phyloP scores from a whole-genome alignment of 495 filamentous ascomycete genomes.

The Aspergillus indologenus region DNA sequence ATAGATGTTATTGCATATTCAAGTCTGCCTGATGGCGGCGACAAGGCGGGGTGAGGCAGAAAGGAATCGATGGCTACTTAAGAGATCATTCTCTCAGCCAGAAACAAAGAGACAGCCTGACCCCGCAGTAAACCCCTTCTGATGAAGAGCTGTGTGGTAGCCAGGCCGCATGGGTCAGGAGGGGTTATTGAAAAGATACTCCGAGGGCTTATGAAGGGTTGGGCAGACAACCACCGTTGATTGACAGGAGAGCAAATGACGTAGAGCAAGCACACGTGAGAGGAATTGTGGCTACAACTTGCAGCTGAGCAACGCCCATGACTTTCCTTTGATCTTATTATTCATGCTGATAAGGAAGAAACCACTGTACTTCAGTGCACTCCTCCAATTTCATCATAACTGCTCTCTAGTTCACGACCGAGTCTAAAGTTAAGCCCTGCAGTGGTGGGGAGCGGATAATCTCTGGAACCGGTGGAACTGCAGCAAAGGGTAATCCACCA shows the following conservation, averaged over 20 bases:
- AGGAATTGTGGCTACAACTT: not conserved
- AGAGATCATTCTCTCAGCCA: not conserved
- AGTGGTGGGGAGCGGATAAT: not conserved
- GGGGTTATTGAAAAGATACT: not conserved
- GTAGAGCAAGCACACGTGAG: not conserved
- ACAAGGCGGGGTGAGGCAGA: not conserved
- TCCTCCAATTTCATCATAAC: not conserved
- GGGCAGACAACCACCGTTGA: not conserved
- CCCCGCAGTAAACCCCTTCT: not conserved
- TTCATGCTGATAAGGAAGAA: not conserved
- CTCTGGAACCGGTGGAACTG: not conserved
- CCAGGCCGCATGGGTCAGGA: not conserved
- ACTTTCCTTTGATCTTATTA: not conserved
- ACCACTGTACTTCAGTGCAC: too few species aligned
- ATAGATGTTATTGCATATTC: not conserved
- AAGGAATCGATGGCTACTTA: not conserved
- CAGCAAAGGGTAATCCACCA: not conserved
- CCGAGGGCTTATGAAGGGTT: not conserved
- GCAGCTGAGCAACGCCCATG: not conserved
- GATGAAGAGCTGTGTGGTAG: not conserved
- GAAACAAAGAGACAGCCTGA: not conserved
- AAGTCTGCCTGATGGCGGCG: not conserved
- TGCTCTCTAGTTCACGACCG: not conserved
- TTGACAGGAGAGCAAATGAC: not conserved
- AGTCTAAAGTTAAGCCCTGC: not conserved